phyloP scores from a whole-genome alignment of 2,329 filamentous ascomycete species.

The Colletotrichum sidae region DNA sequence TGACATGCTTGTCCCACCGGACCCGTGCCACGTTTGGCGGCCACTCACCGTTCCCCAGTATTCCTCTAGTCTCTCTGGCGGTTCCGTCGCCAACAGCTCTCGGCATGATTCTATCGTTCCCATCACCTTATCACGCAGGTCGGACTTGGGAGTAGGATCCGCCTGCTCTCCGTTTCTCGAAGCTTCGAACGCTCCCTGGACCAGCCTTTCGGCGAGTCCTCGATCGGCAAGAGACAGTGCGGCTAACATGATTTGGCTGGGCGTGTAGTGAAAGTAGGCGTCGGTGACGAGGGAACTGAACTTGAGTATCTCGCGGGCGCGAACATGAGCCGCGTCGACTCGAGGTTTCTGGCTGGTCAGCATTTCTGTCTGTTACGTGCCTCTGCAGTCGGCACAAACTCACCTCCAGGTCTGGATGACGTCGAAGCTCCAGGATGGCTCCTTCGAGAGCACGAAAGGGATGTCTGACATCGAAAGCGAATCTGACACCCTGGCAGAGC shows the following conservation, averaged over 20 bases:
- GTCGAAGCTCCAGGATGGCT: slow-evolving; percentile 82
- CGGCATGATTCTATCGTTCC: slow-evolving; percentile 62
- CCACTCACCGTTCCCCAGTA: slow-evolving; percentile 63
- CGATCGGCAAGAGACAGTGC: slow-evolving; percentile 81
- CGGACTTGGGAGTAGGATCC: slow-evolving; percentile 40
- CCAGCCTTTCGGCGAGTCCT: slow-evolving; percentile 64
- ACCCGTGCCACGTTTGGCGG: not conserved
- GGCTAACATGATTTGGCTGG: slow-evolving; percentile 92
- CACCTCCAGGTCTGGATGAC: slow-evolving; percentile 71
- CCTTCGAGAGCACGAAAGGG: slow-evolving; percentile 91
- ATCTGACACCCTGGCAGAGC: slow-evolving; percentile 90
- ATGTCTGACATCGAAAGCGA: slow-evolving; percentile 93
- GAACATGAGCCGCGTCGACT: slow-evolving; percentile 74
- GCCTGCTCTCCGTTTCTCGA: slow-evolving; percentile 38
- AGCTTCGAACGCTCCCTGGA: slow-evolving; percentile 51
- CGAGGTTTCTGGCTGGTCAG: slow-evolving; percentile 49
- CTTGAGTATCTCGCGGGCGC: slow-evolving; percentile 79
- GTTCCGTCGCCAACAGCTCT: slow-evolving; percentile 66
- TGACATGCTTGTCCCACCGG: not conserved
- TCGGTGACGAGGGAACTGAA: slow-evolving; percentile 88
- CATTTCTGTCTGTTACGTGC: not conserved
- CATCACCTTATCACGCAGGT: slow-evolving; percentile 61
- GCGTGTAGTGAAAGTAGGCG: slow-evolving; percentile 96
- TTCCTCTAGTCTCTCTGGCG: slow-evolving; percentile 64
- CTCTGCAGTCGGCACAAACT: slow-evolving; percentile 39